Conservation (phyloP, 768 basidiomycete species). For the Kockovaella imperatae region DNA sequence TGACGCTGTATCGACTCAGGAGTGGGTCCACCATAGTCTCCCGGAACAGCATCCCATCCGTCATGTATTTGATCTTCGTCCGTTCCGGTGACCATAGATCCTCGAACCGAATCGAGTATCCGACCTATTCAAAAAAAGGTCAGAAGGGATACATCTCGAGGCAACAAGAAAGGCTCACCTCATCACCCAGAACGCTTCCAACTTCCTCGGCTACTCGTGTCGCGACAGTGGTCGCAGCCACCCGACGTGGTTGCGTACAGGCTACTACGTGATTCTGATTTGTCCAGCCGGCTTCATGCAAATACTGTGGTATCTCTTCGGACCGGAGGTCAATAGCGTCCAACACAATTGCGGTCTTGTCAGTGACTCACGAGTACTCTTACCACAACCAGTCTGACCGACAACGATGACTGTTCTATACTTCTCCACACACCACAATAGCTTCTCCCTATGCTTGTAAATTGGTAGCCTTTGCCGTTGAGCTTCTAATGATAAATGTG, state of each 20-base stretch:
- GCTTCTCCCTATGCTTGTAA: slow-evolving; percentile 76
- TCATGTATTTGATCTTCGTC: slow-evolving; percentile 90
- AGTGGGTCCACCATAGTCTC: slow-evolving; percentile 88
- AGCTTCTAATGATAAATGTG: slow-evolving; percentile 58
- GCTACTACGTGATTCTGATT: slow-evolving; percentile 71
- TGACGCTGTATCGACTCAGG: slow-evolving; percentile 82
- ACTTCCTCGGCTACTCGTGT: slow-evolving; percentile 85
- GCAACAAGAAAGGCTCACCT: slow-evolving; percentile 16
- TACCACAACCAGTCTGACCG: slow-evolving; percentile 87
- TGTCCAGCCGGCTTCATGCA: slow-evolving; percentile 90
- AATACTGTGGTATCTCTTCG: slow-evolving; percentile 90
- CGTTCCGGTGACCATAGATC: slow-evolving; percentile 75
- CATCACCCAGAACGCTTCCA: slow-evolving; percentile 73
- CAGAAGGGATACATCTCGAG: background rate
- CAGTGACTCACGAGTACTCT: slow-evolving; percentile 76
- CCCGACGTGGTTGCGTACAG: slow-evolving; percentile 85
- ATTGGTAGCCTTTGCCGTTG: slow-evolving; percentile 82
- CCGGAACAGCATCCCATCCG: slow-evolving; percentile 95
- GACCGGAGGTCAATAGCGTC: background rate
- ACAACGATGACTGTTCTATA: slow-evolving; percentile 79
- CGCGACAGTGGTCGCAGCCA: slow-evolving; percentile 93
- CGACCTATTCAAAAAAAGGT: slow-evolving; percentile 59
- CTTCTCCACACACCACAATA: slow-evolving; percentile 76
- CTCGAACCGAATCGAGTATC: slow-evolving; percentile 95
- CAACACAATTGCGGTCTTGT: background rate